Evolutionary conservation across 108 stramenopile species (phyloP).

Genomic region (Nitzschia palea): DNA sequence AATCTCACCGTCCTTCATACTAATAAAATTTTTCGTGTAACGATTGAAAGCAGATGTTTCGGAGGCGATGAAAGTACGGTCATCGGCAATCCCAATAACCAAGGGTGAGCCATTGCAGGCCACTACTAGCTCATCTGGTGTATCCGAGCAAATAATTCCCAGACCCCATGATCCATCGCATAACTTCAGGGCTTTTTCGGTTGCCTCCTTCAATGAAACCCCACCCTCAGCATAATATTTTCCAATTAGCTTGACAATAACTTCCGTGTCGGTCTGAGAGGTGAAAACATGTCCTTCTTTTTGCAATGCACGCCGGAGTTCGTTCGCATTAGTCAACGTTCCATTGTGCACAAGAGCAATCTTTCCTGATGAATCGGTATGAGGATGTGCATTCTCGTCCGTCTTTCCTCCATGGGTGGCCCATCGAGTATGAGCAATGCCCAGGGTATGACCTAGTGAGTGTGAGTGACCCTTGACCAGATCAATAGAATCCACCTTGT

Average conservation of each 20-base stretch:
- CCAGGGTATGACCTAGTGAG: constrained; percentile 76
- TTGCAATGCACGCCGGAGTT: constrained; percentile 86
- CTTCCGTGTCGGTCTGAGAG: constrained; percentile 98
- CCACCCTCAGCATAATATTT: constrained; percentile 58
- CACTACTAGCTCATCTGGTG: constrained; percentile 93
- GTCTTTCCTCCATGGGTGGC: constrained; percentile 99
- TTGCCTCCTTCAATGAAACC: constrained; percentile 73
- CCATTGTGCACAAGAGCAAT: constrained; percentile 99
- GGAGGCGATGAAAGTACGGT: constrained; percentile 93
- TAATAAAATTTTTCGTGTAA: constrained; percentile 98
- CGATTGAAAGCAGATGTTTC: constrained; percentile 98
- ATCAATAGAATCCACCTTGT: constrained; percentile 92
- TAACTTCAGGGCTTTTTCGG: constrained; percentile 74
- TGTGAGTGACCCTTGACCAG: constrained; percentile 71
- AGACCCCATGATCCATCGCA: constrained; percentile 97
- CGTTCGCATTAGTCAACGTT: constrained; percentile 95
- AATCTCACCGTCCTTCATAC: constrained; percentile 99
- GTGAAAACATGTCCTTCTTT: constrained; percentile 81
- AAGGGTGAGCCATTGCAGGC: constrained; percentile 98
- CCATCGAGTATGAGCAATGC: constrained; percentile 99
- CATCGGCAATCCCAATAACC: constrained; percentile 93
- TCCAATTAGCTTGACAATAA: constrained; percentile 96
- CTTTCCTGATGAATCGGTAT: constrained; percentile 90
- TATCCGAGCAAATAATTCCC: constrained; percentile 78
- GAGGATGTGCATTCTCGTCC: constrained; percentile 98